These are phyloP conservation scores for Syncephalastrum monosporum DNA, from an alignment of 371 early-diverging fungal genomes.

Conservation along the genomic window DNA sequence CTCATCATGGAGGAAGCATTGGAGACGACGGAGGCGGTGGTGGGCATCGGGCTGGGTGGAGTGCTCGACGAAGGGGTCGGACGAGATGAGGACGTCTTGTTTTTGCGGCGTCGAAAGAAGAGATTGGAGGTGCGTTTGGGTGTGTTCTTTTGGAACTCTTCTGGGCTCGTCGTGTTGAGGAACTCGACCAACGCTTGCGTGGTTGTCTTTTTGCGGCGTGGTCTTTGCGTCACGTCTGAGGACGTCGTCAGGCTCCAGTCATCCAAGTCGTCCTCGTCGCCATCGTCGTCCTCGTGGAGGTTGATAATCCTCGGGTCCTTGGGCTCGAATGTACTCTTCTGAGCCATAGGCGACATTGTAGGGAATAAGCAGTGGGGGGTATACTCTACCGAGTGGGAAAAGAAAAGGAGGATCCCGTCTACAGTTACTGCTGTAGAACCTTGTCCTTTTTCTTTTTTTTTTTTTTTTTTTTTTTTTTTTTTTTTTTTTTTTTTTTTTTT, in stretches of 20 bases:
- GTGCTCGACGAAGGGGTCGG: slow-evolving; percentile 20
- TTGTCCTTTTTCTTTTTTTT: neutral
- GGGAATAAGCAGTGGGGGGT: slow-evolving; percentile 3
- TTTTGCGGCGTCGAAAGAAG: slow-evolving; percentile 33
- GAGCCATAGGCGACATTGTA: slow-evolving; percentile 18
- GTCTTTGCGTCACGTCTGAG: slow-evolving; percentile 20
- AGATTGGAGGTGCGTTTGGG: slow-evolving; percentile 27
- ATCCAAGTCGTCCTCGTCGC: slow-evolving; percentile 26
- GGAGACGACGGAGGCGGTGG: neutral
- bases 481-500: neutral
- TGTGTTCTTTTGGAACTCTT: slow-evolving; percentile 38
- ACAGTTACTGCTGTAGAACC: neutral
- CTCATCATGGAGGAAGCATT: neutral
- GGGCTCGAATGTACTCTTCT: slow-evolving; percentile 25
- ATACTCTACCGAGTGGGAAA: slow-evolving; percentile 2
- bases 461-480: neutral
- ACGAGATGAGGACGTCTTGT: slow-evolving; percentile 16
- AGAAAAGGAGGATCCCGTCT: slow-evolving; percentile 6
- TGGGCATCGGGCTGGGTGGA: neutral
- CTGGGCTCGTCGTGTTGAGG: slow-evolving; percentile 46
- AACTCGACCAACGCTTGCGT: slow-evolving; percentile 48
- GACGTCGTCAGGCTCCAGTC: slow-evolving; percentile 22
- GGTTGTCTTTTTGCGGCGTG: slow-evolving; percentile 29
- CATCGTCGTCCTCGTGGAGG: slow-evolving; percentile 26
- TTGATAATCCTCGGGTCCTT: slow-evolving; percentile 30